Evolutionary conservation across 2,329 filamentous ascomycete genomes (phyloP).

Genomic region (Metarhizium robertsii): DNA sequence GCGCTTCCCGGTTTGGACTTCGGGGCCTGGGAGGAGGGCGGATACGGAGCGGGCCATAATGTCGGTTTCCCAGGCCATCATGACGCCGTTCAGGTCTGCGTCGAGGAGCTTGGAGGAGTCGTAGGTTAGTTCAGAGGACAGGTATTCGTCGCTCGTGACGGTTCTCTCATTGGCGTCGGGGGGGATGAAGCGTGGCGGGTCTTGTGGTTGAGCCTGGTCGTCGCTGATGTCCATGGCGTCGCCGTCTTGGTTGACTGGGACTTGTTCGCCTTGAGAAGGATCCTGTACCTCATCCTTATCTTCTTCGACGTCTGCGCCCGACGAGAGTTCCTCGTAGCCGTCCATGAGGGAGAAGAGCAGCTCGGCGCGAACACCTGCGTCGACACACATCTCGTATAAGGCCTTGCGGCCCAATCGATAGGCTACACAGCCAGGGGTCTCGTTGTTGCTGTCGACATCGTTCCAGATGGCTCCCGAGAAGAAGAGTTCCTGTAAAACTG

Average conservation of each 20-base stretch:
- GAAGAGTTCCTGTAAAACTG: slow-evolving; percentile 67
- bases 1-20: slow-evolving; percentile 41
- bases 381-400: slow-evolving; percentile 75
- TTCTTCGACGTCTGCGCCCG: slow-evolving; percentile 39
- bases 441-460: slow-evolving; percentile 74
- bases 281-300: slow-evolving; percentile 21
- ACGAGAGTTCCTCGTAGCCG: slow-evolving; percentile 65
- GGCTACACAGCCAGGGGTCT: slow-evolving; percentile 88
- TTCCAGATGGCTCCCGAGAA: slow-evolving; percentile 96
- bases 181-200: slow-evolving; percentile 16
- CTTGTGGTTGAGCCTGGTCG: slow-evolving; percentile 16
- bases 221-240: slow-evolving; percentile 18
- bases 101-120: slow-evolving; percentile 61
- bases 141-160: slow-evolving; percentile 58
- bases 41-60: slow-evolving; percentile 76
- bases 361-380: slow-evolving; percentile 85
- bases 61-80: slow-evolving; percentile 88
- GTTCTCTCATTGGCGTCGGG: slow-evolving; percentile 29
- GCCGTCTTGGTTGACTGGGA: slow-evolving; percentile 20
- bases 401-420: slow-evolving; percentile 55
- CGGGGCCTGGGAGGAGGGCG: slow-evolving; percentile 41
- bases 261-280: slow-evolving; percentile 16
- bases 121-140: slow-evolving; percentile 58
- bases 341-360: slow-evolving; percentile 75
- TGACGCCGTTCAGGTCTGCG: slow-evolving; percentile 69